Evolutionary conservation across 179 eudicot genomes (phyloP).

Genomic region (Gypsophila paniculata): DNA sequence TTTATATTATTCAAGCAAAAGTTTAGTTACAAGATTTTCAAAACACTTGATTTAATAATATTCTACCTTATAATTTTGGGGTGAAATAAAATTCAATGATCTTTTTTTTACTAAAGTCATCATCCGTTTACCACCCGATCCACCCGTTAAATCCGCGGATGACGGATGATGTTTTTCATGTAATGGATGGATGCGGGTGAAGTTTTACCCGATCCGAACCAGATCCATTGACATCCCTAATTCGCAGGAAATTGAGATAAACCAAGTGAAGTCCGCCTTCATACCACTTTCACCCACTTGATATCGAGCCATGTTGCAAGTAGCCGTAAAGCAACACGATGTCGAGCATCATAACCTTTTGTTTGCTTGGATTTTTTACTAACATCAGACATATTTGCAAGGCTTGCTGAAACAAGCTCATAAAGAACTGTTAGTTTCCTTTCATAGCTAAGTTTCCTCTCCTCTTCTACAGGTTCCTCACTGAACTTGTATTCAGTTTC

Average conservation of each 20-base stretch:
- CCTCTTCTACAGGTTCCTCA: slow-evolving; percentile 57
- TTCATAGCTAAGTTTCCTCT: slow-evolving; percentile 52
- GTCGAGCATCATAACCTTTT: slow-evolving; percentile 89
- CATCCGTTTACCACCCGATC: no score
- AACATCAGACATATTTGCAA: slow-evolving; percentile 58
- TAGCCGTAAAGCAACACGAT: slow-evolving; percentile 80
- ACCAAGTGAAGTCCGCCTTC: slow-evolving; percentile 10
- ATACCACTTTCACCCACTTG: slow-evolving; percentile 78
- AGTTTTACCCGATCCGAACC: no score
- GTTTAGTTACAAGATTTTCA: no score
- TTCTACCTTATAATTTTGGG: no score
- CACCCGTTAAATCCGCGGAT: no score
- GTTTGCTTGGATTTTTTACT: slow-evolving; percentile 39
- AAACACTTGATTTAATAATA: no score
- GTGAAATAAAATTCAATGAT: no score
- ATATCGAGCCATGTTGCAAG: slow-evolving; percentile 88
- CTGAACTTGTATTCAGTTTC: slow-evolving; percentile 35
- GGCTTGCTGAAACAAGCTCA: slow-evolving; percentile 90
- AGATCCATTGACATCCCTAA: no score
- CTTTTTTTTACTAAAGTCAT: no score
- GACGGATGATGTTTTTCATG: no score
- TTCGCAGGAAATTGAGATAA: background rate
- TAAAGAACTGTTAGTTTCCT: slow-evolving; percentile 71
- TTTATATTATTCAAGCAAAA: no score
- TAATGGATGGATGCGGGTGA: no score